Evolutionary conservation across 305 asterid species (phyloP).

Genomic region (Solanum aculeatissimum): DNA sequence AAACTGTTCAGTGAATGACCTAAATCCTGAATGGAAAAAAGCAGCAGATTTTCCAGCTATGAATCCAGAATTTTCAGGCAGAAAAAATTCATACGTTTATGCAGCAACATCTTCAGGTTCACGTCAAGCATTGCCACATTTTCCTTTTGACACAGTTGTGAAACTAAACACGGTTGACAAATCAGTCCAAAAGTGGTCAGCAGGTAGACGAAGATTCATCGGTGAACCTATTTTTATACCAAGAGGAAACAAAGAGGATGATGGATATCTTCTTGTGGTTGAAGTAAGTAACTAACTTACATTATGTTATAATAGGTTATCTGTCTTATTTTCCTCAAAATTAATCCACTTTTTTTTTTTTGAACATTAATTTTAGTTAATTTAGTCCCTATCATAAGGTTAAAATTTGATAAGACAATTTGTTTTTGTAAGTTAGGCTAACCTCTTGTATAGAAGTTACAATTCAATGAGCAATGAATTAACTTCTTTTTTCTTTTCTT

Average conservation of each 20-base stretch:
- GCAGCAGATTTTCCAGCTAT: slow-evolving; percentile 92
- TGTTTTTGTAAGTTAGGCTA: too few relatives aligned
- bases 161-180: slow-evolving; percentile 42
- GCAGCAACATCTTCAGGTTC: slow-evolving; percentile 85
- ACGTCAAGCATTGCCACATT: slow-evolving; percentile 69
- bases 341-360: background rate
- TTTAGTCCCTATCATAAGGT: too few relatives aligned
- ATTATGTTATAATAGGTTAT: background rate
- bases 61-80: slow-evolving; percentile 56
- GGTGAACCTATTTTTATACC: slow-evolving; percentile 81
- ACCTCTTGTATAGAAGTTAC: too few relatives aligned
- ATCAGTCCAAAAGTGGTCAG: slow-evolving; percentile 53
- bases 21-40: slow-evolving; percentile 39
- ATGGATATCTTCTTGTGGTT: slow-evolving; percentile 89
- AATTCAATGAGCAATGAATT: too few relatives aligned
- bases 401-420: too few relatives aligned
- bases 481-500: too few relatives aligned
- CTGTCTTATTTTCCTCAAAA: background rate
- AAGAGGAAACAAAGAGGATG: slow-evolving; percentile 31
- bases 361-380: background rate
- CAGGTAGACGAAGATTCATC: slow-evolving; percentile 59
- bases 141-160: slow-evolving; percentile 84
- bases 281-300: slow-evolving; percentile 38
- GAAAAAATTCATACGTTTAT: slow-evolving; percentile 35
- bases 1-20: slow-evolving; percentile 33